Evolutionary conservation across 1,139 yeast genomes (phyloP).

Genomic region (Zygosaccharomyces pseudobailii): DNA sequence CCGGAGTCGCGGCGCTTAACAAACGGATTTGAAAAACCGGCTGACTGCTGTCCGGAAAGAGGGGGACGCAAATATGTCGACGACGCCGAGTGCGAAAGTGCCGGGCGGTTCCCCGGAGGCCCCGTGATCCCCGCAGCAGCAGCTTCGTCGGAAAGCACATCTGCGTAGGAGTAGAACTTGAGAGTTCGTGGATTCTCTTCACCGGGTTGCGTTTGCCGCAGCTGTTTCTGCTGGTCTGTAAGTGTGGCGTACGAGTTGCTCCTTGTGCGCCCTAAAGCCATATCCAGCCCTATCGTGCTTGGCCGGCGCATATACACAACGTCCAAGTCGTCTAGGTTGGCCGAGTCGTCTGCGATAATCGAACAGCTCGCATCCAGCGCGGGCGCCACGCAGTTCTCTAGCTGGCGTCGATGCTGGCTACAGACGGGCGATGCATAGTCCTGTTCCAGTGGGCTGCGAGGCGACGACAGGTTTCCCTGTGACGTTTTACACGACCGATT

Average conservation of each 20-base stretch:
- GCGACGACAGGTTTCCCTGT: slow-evolving; percentile 7
- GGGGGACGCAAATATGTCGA: slow-evolving; percentile 30
- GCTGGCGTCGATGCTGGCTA: slow-evolving; percentile 41
- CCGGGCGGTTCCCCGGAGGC: slow-evolving; percentile 44
- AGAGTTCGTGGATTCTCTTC: slow-evolving; percentile 29
- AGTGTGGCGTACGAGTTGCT: slow-evolving; percentile 21
- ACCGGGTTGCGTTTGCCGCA: slow-evolving; percentile 3
- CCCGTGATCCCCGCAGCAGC: neutral
- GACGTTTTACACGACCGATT: slow-evolving; percentile 6
- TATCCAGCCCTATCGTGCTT: slow-evolving; percentile 53
- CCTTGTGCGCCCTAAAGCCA: slow-evolving; percentile 49
- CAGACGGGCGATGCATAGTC: slow-evolving; percentile 11
- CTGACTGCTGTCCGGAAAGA: slow-evolving; percentile 13
- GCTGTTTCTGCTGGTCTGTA: slow-evolving; percentile 9
- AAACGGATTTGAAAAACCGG: slow-evolving; percentile 20
- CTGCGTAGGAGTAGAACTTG: slow-evolving; percentile 75
- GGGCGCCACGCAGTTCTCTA: slow-evolving; percentile 74
- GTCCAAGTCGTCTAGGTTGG: slow-evolving; percentile 64
- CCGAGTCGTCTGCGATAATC: slow-evolving; percentile 50
- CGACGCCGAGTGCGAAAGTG: slow-evolving; percentile 39
- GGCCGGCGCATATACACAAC: slow-evolving; percentile 65
- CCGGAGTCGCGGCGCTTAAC: slow-evolving; percentile 11
- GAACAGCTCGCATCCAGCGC: slow-evolving; percentile 76
- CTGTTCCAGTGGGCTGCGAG: slow-evolving; percentile 8
- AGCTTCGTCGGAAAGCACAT: slow-evolving; percentile 59